Evolutionary conservation across 768 basidiomycete species (phyloP), one percentile per base, ranked within the genome.

Genomic region (Termitomyces sp.): DNA sequence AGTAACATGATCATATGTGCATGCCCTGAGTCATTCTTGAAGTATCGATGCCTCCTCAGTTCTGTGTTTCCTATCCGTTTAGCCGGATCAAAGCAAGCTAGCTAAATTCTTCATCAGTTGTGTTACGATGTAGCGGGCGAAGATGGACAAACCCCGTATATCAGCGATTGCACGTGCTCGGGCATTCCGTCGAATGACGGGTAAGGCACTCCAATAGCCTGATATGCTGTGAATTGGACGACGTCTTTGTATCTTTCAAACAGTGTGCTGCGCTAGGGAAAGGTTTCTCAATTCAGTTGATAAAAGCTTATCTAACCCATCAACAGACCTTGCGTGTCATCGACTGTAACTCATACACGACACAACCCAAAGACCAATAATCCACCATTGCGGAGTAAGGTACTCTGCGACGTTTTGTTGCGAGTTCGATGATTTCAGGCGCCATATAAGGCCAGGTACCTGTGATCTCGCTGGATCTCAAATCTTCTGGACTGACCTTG

Each of bases 361-460:
- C 40, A 16, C 55, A 56, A 14, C 55, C 55, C 45, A 56, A 24
- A 18, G 55, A 49, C 55, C 55, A 56, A 20, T 56, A 49, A 30
- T 56, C 55, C 18, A 56, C 55, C 11, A 38, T 24, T 28, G 20
- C 8, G 40, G 38, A 28, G 28, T 56, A 56, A 7, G 55, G n/a
- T 7, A 0, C 14, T 20, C 44, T 32, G n/a, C n/a, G 22, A 30
- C 46, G 44, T 41, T n/a, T 18, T 24, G 4, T 11, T 16, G 18
- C 26, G n/a, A 48, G 47, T 38, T 47, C 18, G 22, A 56, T 26
- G 28, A 48, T 40, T 30, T 56, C 55, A 2, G 55, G 55, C 30
- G 55, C 45, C 46, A 40, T 48, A n/a, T 56, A 56, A 18, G 55
- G 46, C 55, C 55, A 56, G 7, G 55, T 56, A n/a, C 55, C 55